Percentiles rank a stretch among this genome's conserved stretches.
Evolutionary conservation across 805 yeast genomes (phyloP).

Genomic region (Barnettozyma californica): DNA sequence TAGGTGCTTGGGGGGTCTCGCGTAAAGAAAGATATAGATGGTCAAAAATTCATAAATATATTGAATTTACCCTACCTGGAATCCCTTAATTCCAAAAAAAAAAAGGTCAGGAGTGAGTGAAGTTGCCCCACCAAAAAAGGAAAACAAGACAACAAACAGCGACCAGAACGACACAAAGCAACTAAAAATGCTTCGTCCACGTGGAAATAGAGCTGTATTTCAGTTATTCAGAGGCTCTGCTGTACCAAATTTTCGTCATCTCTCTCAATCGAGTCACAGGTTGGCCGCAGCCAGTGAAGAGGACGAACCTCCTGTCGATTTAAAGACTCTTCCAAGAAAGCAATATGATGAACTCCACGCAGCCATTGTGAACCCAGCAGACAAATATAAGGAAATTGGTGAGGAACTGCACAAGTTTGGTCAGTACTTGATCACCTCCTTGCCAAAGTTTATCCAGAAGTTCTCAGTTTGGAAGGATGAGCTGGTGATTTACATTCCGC

Average conservation of each 20-base stretch:
- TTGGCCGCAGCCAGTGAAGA: background rate
- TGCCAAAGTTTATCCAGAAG: slow-evolving; percentile 80
- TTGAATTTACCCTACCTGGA: no score
- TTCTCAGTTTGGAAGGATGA: slow-evolving; percentile 91
- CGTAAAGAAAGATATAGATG: no score
- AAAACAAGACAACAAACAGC: background rate
- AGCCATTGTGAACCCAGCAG: slow-evolving; percentile 66
- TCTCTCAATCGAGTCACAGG: background rate
- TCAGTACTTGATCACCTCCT: slow-evolving; percentile 63
- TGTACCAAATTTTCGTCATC: background rate
- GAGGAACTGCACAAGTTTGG: slow-evolving; percentile 82
- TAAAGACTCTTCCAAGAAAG: slow-evolving; percentile 21
- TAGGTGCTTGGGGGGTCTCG: no score
- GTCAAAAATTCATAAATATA: no score
- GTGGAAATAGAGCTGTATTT: background rate
- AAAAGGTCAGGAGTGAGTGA: no score
- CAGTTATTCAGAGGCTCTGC: background rate
- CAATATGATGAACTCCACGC: slow-evolving; percentile 20
- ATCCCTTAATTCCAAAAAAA: background rate
- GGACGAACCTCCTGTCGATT: slow-evolving; percentile 15
- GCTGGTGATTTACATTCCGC: slow-evolving; percentile 69
- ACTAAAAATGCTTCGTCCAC: slow-evolving; percentile 5
- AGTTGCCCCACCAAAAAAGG: background rate
- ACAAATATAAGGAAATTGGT: slow-evolving; percentile 55
- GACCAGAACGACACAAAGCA: background rate